Conservation (phyloP, 768 basidiomycete species). For the Podaxis pistillaris region DNA sequence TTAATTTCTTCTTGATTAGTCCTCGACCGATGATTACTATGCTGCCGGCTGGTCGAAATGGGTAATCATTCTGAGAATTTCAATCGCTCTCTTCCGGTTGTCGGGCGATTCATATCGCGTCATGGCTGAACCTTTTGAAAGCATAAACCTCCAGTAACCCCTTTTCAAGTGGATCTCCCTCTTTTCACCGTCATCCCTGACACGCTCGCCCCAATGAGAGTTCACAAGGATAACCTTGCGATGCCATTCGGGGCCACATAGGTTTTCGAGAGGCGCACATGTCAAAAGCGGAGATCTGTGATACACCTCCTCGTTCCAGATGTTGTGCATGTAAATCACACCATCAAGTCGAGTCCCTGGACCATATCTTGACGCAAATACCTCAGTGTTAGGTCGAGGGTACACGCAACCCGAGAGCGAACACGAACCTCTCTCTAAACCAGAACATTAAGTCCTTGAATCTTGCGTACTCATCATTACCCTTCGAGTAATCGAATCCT, state of each 20-base stretch:
- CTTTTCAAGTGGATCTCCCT: not conserved
- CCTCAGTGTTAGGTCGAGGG: not conserved
- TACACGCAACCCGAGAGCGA: not conserved
- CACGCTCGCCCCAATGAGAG: not conserved
- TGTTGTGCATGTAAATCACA: conserved; percentile 12
- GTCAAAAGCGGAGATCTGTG: not conserved
- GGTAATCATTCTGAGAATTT: not conserved
- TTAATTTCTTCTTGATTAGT: too few species aligned
- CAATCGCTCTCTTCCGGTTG: not conserved
- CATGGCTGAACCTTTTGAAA: not conserved
- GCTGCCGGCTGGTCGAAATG: not conserved
- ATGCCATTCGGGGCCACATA: conserved; percentile 3
- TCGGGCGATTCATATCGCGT: not conserved
- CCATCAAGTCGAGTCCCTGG: not conserved
- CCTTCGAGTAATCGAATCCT: not conserved
- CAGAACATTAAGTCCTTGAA: not conserved
- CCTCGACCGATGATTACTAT: too few species aligned
- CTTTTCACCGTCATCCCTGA: not conserved
- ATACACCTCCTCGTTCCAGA: conserved; percentile 8
- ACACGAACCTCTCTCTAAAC: not conserved
- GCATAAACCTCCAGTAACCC: conserved; percentile 8
- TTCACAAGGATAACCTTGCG: conserved; percentile 2
- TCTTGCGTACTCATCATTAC: not conserved
- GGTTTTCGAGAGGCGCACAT: not conserved
- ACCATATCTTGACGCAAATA: not conserved